Evolutionary conservation across 495 filamentous ascomycete genomes (phyloP).

Genomic region (Penicillium psychrofluorescens): DNA sequence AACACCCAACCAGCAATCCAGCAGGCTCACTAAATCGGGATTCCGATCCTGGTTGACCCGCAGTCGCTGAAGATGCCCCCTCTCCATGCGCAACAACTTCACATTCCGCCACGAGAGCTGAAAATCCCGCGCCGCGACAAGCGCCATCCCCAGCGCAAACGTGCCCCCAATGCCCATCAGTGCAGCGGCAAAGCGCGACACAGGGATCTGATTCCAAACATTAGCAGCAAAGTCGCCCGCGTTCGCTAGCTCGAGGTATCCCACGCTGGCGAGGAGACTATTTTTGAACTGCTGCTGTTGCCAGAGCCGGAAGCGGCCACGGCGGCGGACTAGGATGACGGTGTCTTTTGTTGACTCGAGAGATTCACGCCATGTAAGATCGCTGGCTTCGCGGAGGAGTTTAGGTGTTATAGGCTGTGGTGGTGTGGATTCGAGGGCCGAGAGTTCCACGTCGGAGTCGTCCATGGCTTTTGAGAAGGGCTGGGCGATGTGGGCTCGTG

Average conservation of each 20-base stretch:
- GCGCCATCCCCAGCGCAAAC: conserved; percentile 32
- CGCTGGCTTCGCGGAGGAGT: conserved; percentile 15
- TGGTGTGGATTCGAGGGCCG: conserved; percentile 1
- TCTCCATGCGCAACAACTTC: conserved; percentile 29
- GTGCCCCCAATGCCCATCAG: conserved; percentile 45
- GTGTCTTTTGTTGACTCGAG: conserved; percentile 6
- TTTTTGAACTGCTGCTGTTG: conserved; percentile 35
- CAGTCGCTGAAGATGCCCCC: conserved; percentile 18
- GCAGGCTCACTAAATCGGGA: conserved; percentile 4
- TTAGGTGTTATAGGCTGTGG: conserved; percentile 7
- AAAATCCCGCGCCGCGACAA: conserved; percentile 37
- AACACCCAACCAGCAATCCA: conserved; percentile 30
- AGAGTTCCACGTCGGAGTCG: conserved; percentile 5
- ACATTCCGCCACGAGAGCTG: conserved; percentile 38
- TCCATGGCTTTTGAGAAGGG: neutral
- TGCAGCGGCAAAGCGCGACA: conserved; percentile 35
- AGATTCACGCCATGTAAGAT: conserved; percentile 14
- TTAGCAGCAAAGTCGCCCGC: conserved; percentile 48
- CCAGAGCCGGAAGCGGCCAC: conserved; percentile 13
- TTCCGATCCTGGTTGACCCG: conserved; percentile 11
- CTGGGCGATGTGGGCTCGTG: neutral
- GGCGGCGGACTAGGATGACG: conserved; percentile 13
- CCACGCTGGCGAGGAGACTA: conserved; percentile 38
- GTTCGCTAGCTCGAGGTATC: conserved; percentile 45
- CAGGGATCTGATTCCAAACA: conserved; percentile 43